phyloP scores from a whole-genome alignment of 495 filamentous ascomycete genomes.

The Diplogelasinospora grovesii region DNA sequence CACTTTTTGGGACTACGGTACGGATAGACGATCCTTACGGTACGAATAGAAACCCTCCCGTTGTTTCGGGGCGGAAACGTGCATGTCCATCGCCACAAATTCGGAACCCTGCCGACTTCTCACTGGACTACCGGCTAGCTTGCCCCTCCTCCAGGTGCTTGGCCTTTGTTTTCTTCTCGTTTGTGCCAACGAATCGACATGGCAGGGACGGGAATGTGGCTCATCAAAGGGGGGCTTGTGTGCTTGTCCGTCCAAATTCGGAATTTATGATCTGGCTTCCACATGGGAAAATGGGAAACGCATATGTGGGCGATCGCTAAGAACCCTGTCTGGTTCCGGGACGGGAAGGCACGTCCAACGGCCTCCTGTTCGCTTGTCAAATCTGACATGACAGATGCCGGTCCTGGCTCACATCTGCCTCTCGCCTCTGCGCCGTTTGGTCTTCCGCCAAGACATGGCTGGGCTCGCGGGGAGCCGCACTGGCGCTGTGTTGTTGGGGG shows the following conservation, averaged over 20 bases:
- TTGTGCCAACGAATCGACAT: no score
- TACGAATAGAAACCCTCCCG: no score
- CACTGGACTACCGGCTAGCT: not conserved
- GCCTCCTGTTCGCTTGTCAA: slow-evolving; percentile 11
- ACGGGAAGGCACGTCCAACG: not conserved
- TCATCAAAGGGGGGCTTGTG: no score
- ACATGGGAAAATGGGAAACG: no score
- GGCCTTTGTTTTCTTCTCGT: slow-evolving; percentile 5
- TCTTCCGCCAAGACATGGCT: not conserved
- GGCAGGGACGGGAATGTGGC: no score
- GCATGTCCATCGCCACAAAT: slow-evolving; percentile 24
- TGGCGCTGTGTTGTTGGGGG: not conserved
- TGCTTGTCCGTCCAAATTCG: not conserved
- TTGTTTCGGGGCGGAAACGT: slow-evolving; percentile 19
- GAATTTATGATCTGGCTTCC: no score
- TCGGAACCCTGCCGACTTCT: not conserved
- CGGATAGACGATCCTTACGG: no score
- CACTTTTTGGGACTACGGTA: no score
- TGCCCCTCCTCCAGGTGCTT: slow-evolving; percentile 3
- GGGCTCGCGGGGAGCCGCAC: not conserved
- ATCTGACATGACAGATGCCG: slow-evolving; percentile 21
- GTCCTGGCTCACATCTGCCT: no score
- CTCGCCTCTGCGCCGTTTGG: not conserved
- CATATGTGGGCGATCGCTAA: no score
- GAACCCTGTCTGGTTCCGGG: not conserved